These are phyloP conservation scores for Aulographum hederae DNA, from an alignment of 2,329 filamentous ascomycete species.

Conservation along the genomic window DNA sequence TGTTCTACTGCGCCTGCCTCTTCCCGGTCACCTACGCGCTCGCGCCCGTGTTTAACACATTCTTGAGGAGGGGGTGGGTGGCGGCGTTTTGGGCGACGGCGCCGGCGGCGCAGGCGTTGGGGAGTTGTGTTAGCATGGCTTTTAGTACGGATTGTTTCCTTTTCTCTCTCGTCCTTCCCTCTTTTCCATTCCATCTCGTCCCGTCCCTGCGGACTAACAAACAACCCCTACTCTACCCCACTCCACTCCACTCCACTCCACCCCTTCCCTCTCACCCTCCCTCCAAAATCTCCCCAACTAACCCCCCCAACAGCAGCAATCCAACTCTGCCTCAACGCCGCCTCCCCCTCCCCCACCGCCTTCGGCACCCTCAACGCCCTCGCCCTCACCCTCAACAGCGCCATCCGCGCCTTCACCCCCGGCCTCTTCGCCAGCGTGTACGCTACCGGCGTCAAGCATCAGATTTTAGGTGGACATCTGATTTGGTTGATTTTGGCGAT, in stretches of 20 bases:
- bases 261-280: not conserved
- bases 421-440: constrained; percentile 49
- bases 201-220: not conserved
- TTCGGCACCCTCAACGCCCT: constrained; percentile 57
- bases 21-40: constrained; percentile 48
- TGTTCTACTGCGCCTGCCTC: constrained; percentile 35
- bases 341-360: constrained; percentile 43
- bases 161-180: too few species aligned
- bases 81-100: constrained; percentile 39
- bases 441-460: constrained; percentile 43
- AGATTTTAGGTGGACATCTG: constrained; percentile 45
- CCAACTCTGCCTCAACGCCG: constrained; percentile 59
- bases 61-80: constrained; percentile 30
- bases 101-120: constrained; percentile 30
- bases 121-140: constrained; percentile 46
- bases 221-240: too few species aligned
- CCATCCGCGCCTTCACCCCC: constrained; percentile 46
- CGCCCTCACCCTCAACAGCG: constrained; percentile 42
- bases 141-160: constrained; percentile 38
- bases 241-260: too few species aligned
- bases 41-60: constrained; percentile 34
- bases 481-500: constrained; percentile 41
- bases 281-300: constrained; percentile 1
- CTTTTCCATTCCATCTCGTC: not conserved
- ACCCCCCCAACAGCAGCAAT: constrained; percentile 29